Base-by-base conservation (phyloP, 148 eudicot species). In the Nepenthes gracilis region DNA sequence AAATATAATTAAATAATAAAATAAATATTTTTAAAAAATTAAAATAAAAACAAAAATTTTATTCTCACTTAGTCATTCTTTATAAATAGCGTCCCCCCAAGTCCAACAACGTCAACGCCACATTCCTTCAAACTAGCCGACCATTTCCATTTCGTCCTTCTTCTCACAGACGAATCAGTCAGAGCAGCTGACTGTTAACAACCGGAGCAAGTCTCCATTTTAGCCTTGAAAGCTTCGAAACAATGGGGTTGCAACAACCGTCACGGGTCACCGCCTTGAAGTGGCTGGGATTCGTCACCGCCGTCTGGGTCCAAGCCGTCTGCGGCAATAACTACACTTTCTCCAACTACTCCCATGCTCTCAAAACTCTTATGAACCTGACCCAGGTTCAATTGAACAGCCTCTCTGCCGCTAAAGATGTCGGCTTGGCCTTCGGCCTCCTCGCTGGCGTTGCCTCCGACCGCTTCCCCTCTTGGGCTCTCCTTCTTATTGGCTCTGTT, bases 261-360 rank as follows among this genome's bases (percentile, higher is more conserved):
- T 55, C 75, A 36, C 47, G 15, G 23, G 47, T 34, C 10, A 70
- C 79, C 6, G 71, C 76, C 33, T 61, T 76, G 2, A 86, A 83
- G 45, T 86, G 95, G 95, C 47, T 86, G 9, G 95, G 89, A 0
- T 84, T 86, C 8, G 89, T 86, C 12, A 72, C 89, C 0, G 94
- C 86, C 11, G 80, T 86, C 0, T 83, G 94, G 94, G 89, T 86
- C 1, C 89, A 86, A 60, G 70, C 87, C 2, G 75, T 84, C 8
- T 81, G 87, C 10, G 95, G 89, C 64, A 86, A 79, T 74, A 83
- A 79, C 59, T 86, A 86, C 72, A 83, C 86, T 0, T 86, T 86
- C 64, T 79, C 89, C 0, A 86, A 83, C 72, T 83, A 83, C 71
- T 84, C 95, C 1, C 78, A 76, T n/a, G 73, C 88, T 1, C 55